Percentiles rank a stretch among this genome's conserved stretches.
Evolutionary conservation across 179 eudicot genomes (phyloP).

Genomic region (Heliamphora pulchella): DNA sequence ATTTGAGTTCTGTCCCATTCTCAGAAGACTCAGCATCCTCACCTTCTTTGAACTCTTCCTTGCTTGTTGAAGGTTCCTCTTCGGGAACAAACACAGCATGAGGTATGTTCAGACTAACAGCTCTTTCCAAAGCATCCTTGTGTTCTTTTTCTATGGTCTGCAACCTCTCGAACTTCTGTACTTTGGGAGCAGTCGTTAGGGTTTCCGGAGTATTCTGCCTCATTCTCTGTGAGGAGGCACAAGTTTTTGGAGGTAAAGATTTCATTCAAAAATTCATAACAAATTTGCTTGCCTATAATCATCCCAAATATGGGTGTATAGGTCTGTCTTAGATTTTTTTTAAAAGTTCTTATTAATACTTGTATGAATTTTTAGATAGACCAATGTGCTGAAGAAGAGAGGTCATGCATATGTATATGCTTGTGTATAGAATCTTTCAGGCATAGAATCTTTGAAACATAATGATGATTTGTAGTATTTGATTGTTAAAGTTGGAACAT

Average conservation of each 20-base stretch:
- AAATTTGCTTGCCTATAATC: background rate
- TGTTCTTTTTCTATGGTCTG: slow-evolving; percentile 61
- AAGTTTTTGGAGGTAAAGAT: background rate
- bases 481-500: no score
- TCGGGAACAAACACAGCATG: slow-evolving; percentile 37
- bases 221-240: slow-evolving; percentile 34
- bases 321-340: no score
- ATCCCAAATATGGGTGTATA: no score
- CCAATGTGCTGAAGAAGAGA: background rate
- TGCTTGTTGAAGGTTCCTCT: slow-evolving; percentile 14
- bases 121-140: slow-evolving; percentile 67
- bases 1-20: slow-evolving; percentile 14
- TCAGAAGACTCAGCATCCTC: slow-evolving; percentile 3
- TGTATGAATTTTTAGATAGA: background rate
- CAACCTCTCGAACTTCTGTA: slow-evolving; percentile 52
- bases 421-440: background rate
- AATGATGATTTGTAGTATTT: no score
- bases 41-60: slow-evolving; percentile 11
- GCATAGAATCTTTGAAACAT: no score
- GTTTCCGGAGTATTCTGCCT: slow-evolving; percentile 30
- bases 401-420: background rate
- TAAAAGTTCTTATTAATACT: background rate
- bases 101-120: slow-evolving; percentile 57
- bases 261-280: background rate
- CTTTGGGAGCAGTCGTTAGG: slow-evolving; percentile 42